phyloP scores from a whole-genome alignment of 108 stramenopile species.

The Asterionellopsis glacialis region DNA sequence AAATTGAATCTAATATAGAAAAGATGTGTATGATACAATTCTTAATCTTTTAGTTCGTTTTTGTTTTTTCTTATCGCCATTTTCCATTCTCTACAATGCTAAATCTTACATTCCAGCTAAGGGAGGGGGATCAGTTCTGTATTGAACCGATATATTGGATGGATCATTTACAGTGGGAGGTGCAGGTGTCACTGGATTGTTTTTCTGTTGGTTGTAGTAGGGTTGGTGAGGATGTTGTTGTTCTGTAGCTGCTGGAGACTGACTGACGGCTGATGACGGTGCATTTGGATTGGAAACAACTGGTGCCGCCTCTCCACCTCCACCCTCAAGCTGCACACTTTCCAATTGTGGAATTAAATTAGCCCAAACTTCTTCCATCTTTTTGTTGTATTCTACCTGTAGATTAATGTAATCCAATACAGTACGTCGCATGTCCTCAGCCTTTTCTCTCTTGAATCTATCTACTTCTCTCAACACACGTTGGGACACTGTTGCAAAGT shows the following conservation, averaged over 20 bases:
- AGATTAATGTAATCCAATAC: constrained; percentile 90
- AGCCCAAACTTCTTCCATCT: constrained; percentile 92
- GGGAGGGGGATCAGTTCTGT: no score
- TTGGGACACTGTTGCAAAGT: constrained; percentile 82
- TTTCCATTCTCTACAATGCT: no score
- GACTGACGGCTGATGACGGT: not conserved
- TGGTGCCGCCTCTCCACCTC: not conserved
- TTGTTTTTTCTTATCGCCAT: no score
- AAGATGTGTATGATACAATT: no score
- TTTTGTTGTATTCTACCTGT: constrained; percentile 91
- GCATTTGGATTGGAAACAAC: not conserved
- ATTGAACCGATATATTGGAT: no score
- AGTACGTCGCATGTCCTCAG: constrained; percentile 90
- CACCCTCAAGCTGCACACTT: constrained; percentile 43
- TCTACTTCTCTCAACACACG: constrained; percentile 93
- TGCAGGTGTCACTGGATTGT: not conserved
- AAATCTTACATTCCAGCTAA: no score
- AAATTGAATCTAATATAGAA: no score
- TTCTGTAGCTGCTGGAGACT: not conserved
- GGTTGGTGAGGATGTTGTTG: not conserved
- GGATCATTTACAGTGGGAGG: not conserved
- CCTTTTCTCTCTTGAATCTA: constrained; percentile 94
- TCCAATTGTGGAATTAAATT: constrained; percentile 86
- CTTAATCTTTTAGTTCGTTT: no score
- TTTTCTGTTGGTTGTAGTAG: not conserved